phyloP scores from a whole-genome alignment of 139 green algal species.

The Chlorella sp. region DNA sequence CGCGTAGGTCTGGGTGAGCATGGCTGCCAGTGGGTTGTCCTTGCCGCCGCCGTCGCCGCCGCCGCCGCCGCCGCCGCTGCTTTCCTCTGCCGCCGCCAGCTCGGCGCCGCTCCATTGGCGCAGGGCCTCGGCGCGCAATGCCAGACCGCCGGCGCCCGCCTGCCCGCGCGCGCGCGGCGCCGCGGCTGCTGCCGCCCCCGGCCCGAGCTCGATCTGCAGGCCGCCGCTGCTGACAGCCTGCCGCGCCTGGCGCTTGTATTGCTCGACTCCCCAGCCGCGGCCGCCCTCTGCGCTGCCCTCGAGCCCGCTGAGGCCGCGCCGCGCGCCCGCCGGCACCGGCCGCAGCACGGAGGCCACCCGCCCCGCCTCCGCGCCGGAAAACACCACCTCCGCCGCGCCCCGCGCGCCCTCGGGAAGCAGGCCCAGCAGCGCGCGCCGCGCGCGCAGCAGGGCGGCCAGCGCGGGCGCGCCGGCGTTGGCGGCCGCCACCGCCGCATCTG shows the following conservation, averaged over 20 bases:
- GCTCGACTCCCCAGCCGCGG: conserved; percentile 72
- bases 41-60: neutral
- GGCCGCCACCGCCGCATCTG: neutral
- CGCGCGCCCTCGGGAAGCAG: neutral
- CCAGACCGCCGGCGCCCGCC: too few relatives aligned
- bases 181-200: conserved; percentile 11
- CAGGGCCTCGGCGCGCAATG: too few relatives aligned
- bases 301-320: conserved; percentile 24
- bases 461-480: neutral
- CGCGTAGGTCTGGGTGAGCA: conserved; percentile 48
- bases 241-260: conserved; percentile 45
- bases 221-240: neutral
- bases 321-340: neutral
- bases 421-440: conserved; percentile 16
- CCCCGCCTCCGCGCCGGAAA: conserved; percentile 61
- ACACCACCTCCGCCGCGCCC: conserved; percentile 39
- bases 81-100: neutral
- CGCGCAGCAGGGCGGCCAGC: conserved; percentile 21
- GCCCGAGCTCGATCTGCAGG: too few relatives aligned
- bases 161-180: too few relatives aligned
- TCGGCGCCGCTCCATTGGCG: neutral
- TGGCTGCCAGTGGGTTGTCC: conserved; percentile 35
- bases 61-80: neutral
- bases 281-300: conserved; percentile 46
- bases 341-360: conserved; percentile 49